phyloP scores from a whole-genome alignment of 352 stramenopile genomes.

The Pythium rhizo-oryzae region DNA sequence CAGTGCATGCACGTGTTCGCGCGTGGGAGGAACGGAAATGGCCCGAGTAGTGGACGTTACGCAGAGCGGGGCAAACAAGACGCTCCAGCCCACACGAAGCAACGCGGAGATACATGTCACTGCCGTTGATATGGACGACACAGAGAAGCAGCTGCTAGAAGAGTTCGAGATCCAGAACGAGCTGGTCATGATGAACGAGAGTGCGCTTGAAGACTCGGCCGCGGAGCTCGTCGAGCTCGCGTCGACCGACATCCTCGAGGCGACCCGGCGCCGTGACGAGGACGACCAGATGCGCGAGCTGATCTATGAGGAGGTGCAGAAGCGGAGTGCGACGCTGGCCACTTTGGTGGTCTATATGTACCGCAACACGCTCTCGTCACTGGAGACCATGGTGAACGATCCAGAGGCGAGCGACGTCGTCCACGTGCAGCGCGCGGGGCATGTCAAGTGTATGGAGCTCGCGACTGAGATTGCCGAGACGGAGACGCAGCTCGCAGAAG shows the following conservation, averaged over 20 bases:
- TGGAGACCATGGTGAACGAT: not conserved
- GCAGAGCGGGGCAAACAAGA: not conserved
- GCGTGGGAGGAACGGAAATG: not conserved
- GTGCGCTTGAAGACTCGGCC: slow-evolving; percentile 37
- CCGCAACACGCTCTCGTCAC: not conserved
- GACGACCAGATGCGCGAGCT: slow-evolving; percentile 40
- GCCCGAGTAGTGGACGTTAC: not conserved
- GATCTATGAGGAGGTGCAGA: slow-evolving; percentile 37
- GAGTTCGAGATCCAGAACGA: slow-evolving; percentile 20
- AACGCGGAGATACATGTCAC: too few species aligned
- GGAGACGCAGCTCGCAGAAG: not conserved
- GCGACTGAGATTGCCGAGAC: slow-evolving; percentile 4
- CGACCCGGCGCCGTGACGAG: slow-evolving; percentile 41
- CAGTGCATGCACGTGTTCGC: not conserved
- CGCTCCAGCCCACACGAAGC: not conserved
- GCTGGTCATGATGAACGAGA: slow-evolving; percentile 35
- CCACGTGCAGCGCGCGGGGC: slow-evolving; percentile 3
- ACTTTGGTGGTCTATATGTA: slow-evolving; percentile 33
- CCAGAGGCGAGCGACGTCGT: not conserved
- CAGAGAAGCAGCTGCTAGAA: slow-evolving; percentile 7
- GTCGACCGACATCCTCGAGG: slow-evolving; percentile 24
- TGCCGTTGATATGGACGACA: not conserved
- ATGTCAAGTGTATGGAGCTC: slow-evolving; percentile 11
- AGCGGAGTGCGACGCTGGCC: slow-evolving; percentile 39
- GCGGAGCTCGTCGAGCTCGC: slow-evolving; percentile 28